These are phyloP conservation scores for Sequoiadendron giganteum DNA, from an alignment of 75 land plant species.

Conservation along the genomic window DNA sequence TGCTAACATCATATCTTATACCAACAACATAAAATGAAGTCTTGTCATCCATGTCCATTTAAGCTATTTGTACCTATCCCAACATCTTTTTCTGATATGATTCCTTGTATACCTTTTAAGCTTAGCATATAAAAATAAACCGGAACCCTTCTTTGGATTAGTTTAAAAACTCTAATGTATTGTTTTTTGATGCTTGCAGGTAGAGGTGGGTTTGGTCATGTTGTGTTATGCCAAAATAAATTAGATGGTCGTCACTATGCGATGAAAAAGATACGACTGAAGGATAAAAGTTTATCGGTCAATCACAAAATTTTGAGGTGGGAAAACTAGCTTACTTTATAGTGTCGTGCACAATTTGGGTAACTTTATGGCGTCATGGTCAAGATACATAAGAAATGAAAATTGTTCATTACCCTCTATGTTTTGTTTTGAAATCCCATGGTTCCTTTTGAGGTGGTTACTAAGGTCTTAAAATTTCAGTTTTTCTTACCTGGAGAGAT, in stretches of 20 bases:
- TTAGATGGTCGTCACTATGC: constrained; percentile 98
- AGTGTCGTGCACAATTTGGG: not conserved
- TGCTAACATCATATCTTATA: not conserved
- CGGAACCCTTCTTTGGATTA: not conserved
- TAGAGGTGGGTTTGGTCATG: constrained; percentile 95
- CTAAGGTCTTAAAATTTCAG: not conserved
- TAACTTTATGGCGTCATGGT: not conserved
- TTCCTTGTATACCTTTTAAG: not conserved
- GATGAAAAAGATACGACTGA: constrained; percentile 86
- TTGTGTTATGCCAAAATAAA: constrained; percentile 90
- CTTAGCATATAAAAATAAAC: not conserved
- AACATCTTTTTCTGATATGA: not conserved
- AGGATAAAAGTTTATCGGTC: constrained; percentile 55
- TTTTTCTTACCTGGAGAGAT: not conserved
- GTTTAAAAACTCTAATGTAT: not conserved
- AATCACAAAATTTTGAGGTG: constrained; percentile 90
- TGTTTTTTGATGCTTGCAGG: constrained; percentile 40
- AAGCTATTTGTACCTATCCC: not conserved
- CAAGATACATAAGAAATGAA: not conserved
- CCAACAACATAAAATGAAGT: not conserved
- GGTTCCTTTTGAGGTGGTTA: not conserved
- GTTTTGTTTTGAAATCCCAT: not conserved
- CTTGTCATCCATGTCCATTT: not conserved
- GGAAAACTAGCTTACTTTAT: not conserved
- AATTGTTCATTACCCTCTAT: not conserved